Base-by-base conservation (phyloP, 345 rosid genomes). In the Mangifera indica region DNA sequence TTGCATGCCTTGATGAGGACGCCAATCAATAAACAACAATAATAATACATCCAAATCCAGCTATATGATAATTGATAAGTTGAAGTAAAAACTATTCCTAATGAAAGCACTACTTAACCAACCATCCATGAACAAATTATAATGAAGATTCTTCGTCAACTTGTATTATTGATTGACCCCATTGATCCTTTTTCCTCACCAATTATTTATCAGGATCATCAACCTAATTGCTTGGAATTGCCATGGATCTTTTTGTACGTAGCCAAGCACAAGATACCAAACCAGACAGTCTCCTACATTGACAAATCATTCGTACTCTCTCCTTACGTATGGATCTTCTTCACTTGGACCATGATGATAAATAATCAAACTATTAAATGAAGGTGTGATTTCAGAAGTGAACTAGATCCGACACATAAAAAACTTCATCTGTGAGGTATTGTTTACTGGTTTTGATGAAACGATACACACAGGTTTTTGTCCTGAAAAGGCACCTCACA, bases 31-130 rank as follows among this genome's bases (percentile, higher is more conserved):
- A 1, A 29, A 29, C 32, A 29, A 29, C 3, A 29, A 29, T 46
- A 6, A 42, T 20, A 40, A 12, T 40, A 37, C 1, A 49, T 5
- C 8, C 1, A 1, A 57, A 25, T 44, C 40, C 42, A 59, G 66
- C 56, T 25, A 48, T 12, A 2, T 48, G 66, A 58, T 74, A 60
- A 72, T 60, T 69, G 77, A 72, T 66, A 42, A 65, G 20, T 75
- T 77, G 63, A 60, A 66, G 57, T 42, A 71, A 29, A 67, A 48
- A 67, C 29, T 25, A 74, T 52, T 75, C 5, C 2, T 20, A 13
- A 15, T 9, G 79, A 75, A 63, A 75, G 79, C 66, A 80, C 64
- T 21, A 60, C 17, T 17, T 69, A 46, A 78, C 78, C 80, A 48
- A 75, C 51, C 52, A 8, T 10, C 44, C 3, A 17, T 21, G 11